Base-by-base conservation (phyloP, 805 yeast species). In the Spathaspora gorwiae region DNA sequence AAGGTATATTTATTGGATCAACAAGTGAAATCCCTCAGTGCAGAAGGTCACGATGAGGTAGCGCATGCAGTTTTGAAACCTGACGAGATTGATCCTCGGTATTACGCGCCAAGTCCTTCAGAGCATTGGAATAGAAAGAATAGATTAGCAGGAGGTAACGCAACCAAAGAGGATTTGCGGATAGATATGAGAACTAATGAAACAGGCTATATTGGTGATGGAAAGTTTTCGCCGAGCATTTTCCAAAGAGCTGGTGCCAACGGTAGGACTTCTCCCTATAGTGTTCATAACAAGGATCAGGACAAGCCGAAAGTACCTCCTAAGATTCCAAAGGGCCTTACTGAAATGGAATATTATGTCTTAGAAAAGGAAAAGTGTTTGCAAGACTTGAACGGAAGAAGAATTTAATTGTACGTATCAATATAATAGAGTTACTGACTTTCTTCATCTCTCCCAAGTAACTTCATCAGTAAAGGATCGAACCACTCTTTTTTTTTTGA, bases 41-140 rank as follows among this genome's bases (percentile, higher is more conserved):
- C 54, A 37, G 46, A 54, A 3, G 51, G 54, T 3, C 36, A 49
- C 4, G 52, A 53, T 5, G 38, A 39, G n/a, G n/a, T 30, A 30
- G 9, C 34, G 4, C 30, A 29, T 6, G 47, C 32, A n/a, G 6
- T 27, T 33, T 30, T 47, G 7, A 51, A 54, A 11, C 60, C 55
- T 9, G 59, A 65, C 48, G 72, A 70, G 46, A 52, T 66, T 1
- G 57, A 61, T 13, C 70, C 73, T 6, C 59, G 55, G 40, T 68
- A 59, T 48, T 64, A 72, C 48, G 79, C 80, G 0, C 80, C 80
- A 4, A 66, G 76, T 0, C 79, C 80, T 2, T 63, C 66, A 38
- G 78, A 74, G 44, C 72, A 68, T 45, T 55, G 69, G 27, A 48
- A 54, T 15, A 53, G 54, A 33, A 53, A 51, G 9, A 39, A 54